Evolutionary conservation across 768 basidiomycete species (phyloP), one percentile per base, ranked within the genome.

Genomic region (Tricholoma hemisulphureum): DNA sequence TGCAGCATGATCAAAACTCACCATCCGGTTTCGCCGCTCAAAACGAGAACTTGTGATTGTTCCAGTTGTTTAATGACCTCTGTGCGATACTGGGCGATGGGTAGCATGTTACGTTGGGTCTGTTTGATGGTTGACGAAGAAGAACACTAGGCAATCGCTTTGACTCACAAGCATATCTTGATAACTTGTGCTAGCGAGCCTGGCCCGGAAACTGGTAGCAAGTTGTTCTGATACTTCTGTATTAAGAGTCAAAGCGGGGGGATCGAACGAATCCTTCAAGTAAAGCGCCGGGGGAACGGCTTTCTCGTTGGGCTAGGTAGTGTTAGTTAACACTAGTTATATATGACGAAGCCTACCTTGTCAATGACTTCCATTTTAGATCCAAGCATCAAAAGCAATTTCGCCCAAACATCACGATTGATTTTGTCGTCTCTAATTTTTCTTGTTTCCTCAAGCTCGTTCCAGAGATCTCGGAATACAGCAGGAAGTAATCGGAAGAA

Each of bases 391-490:
- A 69, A 72, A 57, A 81, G 78, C 51, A 96, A 69, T 56, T 81
- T 86, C 6, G 78, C 78, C 93, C 97, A 95, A 10, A 86, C 71
- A 7, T 69, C 71, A 28, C 91, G 77, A 67, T 95, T 95, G 18
- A 75, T 79, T 18, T 67, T 69, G 58, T 93, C 86, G 55, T 89
- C 86, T 29, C 75, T 75, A 6, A 65, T 58, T 63, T 87, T 90
- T 63, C 91, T 80, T 24, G 76, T 73, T 3, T 63, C 68, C 65
- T 95, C 94, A 14, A 98, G 74, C 69, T 95, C 92, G 55, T 92
- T 89, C 96, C 96, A 99, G 16, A 99, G 75, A 69, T 94, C 90
- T 60, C 94, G 83, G 71, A 88, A 96, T 16, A 83, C 80, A 2
- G 87, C 78, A 8, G 96, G 93, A n/a, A 98, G 77, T 8, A 85